Conservation (phyloP, 345 rosid genomes). For the Brassica rapa region DNA sequence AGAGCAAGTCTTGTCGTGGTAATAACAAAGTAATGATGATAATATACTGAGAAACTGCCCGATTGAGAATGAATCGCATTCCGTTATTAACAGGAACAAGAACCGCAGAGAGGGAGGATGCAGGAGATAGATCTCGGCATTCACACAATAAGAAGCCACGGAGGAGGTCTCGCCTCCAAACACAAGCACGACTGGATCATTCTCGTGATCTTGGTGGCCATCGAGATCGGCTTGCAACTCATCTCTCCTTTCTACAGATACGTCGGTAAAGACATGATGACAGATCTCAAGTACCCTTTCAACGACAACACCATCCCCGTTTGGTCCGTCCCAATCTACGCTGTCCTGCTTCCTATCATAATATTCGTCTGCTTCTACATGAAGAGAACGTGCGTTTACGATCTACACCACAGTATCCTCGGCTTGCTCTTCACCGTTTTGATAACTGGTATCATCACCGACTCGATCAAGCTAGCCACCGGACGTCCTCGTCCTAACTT, state of each 20-base stretch:
- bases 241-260: conserved; percentile 80
- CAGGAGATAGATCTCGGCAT: conserved; percentile 51
- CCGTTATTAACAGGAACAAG: conserved; percentile 30
- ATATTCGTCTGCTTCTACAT: conserved; percentile 54
- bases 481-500: conserved; percentile 93
- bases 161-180: conserved; percentile 56
- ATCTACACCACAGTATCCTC: conserved; percentile 76
- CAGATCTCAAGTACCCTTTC: conserved; percentile 73
- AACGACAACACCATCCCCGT: conserved; percentile 64
- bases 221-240: conserved; percentile 44
- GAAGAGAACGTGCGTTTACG: conserved; percentile 63
- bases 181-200: conserved; percentile 82
- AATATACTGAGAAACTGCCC: not conserved
- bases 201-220: conserved; percentile 50
- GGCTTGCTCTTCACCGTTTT: conserved; percentile 70
- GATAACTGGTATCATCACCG: conserved; percentile 74
- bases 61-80: conserved; percentile 26
- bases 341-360: conserved; percentile 61
- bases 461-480: conserved; percentile 70
- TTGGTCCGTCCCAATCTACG: conserved; percentile 73
- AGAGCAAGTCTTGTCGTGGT: not conserved
- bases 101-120: conserved; percentile 44
- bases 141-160: conserved; percentile 59
- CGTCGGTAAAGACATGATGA: conserved; percentile 79
- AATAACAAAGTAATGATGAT: not conserved